Percentiles rank a stretch among this genome's conserved stretches.
phyloP scores from a whole-genome alignment of 2,329 filamentous ascomycete genomes.

The Chaetomium sp. region DNA sequence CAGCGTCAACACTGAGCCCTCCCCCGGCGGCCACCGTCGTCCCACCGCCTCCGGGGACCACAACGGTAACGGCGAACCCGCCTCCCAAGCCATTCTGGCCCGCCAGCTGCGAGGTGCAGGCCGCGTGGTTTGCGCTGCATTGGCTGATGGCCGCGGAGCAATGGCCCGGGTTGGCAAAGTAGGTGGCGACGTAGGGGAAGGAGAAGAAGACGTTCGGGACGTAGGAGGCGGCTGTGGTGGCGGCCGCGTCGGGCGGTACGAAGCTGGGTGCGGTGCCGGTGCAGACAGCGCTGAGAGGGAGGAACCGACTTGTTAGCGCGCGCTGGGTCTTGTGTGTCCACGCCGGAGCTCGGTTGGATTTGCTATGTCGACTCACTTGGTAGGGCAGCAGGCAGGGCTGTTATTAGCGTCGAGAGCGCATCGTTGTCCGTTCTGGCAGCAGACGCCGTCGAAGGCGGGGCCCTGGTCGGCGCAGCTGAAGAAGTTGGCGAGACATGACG shows the following conservation, averaged over 20 bases:
- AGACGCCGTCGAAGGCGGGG: conserved; percentile 50
- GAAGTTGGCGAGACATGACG: conserved; percentile 51
- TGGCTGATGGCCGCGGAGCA: conserved; percentile 55
- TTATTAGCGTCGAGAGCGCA: conserved; percentile 54
- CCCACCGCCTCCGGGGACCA: conserved; percentile 56
- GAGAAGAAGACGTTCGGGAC: conserved; percentile 62
- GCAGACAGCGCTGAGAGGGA: conserved; percentile 51
- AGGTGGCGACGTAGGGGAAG: conserved; percentile 60
- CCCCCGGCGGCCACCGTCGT: conserved; percentile 51
- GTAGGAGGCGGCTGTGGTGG: conserved; percentile 50
- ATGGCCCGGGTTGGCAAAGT: conserved; percentile 52
- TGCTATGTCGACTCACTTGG: conserved; percentile 44
- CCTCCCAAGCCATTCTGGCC: conserved; percentile 38
- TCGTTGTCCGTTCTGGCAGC: conserved; percentile 54
- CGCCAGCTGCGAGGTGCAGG: conserved; percentile 55
- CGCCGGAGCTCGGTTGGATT: no score
- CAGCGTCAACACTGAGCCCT: conserved; percentile 44
- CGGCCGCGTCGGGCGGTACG: conserved; percentile 39
- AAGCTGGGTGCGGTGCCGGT: conserved; percentile 56
- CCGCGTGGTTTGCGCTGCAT: conserved; percentile 57
- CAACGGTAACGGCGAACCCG: conserved; percentile 57
- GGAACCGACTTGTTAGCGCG: background rate
- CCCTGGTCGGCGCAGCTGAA: conserved; percentile 55
- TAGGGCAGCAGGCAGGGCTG: conserved; percentile 57
- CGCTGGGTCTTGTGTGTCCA: background rate